Percentiles rank a stretch among this genome's conserved stretches.
phyloP scores from a whole-genome alignment of 805 yeast species.

The Candida endomychidarum region DNA sequence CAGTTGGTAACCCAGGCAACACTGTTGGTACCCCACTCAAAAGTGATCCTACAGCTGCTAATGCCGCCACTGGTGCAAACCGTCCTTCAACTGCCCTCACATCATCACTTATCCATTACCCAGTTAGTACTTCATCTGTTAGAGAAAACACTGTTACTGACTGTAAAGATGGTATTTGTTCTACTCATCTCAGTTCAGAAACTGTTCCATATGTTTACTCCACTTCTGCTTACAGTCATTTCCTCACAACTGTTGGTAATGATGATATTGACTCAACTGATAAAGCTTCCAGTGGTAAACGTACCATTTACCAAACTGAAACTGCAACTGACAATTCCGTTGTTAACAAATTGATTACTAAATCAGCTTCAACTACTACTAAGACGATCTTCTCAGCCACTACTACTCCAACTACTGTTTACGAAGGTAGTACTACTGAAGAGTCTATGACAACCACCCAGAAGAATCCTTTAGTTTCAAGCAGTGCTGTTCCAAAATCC shows the following conservation, averaged over 20 bases:
- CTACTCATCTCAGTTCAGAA: conserved; percentile 10
- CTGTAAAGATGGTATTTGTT: conserved; percentile 18
- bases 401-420: conserved; percentile 22
- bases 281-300: not conserved
- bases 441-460: conserved; percentile 23
- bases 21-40: not conserved
- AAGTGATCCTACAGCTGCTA: not conserved
- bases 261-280: not conserved
- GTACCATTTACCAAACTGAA: conserved; percentile 15
- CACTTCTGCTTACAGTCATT: conserved; percentile 16
- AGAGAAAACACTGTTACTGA: conserved; percentile 16
- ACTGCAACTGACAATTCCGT: conserved; percentile 22
- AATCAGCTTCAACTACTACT: conserved; percentile 30
- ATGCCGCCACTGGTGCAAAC: too few relatives aligned
- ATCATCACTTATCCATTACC: conserved; percentile 20
- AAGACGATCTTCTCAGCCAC: conserved; percentile 28
- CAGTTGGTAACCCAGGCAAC: too few relatives aligned
- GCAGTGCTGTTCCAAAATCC: conserved; percentile 23
- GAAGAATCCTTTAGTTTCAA: conserved; percentile 30
- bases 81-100: conserved; percentile 12
- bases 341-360: conserved; percentile 12
- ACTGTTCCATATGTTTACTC: conserved; percentile 17
- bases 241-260: conserved; percentile 6
- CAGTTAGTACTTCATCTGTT: conserved; percentile 21
- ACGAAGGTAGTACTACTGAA: conserved; percentile 18